phyloP scores from a whole-genome alignment of 2,329 filamentous ascomycete genomes.

The Colletotrichum sp. region DNA sequence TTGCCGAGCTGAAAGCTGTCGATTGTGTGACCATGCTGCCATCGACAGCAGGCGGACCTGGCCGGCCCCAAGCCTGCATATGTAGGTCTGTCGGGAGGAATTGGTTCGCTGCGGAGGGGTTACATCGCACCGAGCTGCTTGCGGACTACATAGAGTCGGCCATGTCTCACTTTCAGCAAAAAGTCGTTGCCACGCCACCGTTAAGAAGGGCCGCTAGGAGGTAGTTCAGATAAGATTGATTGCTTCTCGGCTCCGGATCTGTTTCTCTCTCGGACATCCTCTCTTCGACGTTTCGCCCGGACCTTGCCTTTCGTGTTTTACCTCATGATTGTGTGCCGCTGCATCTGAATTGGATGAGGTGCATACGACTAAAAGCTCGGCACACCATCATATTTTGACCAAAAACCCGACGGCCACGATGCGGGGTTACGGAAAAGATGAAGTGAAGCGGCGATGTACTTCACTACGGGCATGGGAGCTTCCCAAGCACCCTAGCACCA shows the following conservation, averaged over 20 bases:
- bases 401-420: conserved; percentile 13
- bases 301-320: not conserved
- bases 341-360: not conserved
- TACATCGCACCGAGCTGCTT: not conserved
- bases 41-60: not conserved
- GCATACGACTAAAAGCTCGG: not conserved
- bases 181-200: not conserved
- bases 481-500: conserved; percentile 50
- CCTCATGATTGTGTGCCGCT: not conserved
- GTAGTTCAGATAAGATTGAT: not conserved
- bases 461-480: conserved; percentile 49
- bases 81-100: not conserved
- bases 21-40: not conserved
- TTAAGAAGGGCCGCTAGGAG: not conserved
- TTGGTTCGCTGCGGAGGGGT: not conserved
- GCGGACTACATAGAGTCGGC: conserved; percentile 9
- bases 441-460: conserved; percentile 42
- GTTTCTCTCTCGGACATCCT: not conserved
- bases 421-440: conserved; percentile 23
- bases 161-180: not conserved
- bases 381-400: not conserved
- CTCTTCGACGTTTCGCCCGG: not conserved
- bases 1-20: not conserved
- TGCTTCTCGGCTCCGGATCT: not conserved
- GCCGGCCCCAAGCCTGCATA: not conserved